These are phyloP conservation scores for Zasmidium citrigriseum DNA, from an alignment of 2,329 filamentous ascomycete species.

Conservation along the genomic window DNA sequence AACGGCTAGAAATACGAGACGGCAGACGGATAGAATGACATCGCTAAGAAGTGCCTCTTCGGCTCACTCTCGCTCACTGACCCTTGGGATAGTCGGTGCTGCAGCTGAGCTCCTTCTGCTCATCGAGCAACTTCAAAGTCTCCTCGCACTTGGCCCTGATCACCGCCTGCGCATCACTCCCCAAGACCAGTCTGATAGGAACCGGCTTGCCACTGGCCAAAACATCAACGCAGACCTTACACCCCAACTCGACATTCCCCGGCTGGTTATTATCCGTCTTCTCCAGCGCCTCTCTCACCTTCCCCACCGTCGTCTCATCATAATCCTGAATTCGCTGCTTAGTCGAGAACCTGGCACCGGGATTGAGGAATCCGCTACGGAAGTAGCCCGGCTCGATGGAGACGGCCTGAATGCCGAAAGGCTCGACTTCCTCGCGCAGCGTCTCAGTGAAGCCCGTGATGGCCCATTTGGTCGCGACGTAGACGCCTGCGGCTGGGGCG, in stretches of 20 bases:
- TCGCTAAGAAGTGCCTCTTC: no score
- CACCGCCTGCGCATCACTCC: slow-evolving; percentile 44
- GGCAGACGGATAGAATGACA: no score
- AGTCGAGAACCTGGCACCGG: slow-evolving; percentile 16
- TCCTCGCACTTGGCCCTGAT: slow-evolving; percentile 47
- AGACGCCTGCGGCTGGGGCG: slow-evolving; percentile 38
- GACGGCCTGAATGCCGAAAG: slow-evolving; percentile 44
- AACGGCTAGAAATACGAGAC: no score
- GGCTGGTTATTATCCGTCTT: slow-evolving; percentile 51
- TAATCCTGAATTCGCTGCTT: slow-evolving; percentile 30
- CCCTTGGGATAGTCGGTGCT: slow-evolving; percentile 18
- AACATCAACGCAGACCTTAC: slow-evolving; percentile 56
- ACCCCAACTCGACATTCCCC: slow-evolving; percentile 58
- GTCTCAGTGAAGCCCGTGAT: slow-evolving; percentile 49
- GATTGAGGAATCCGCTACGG: slow-evolving; percentile 52
- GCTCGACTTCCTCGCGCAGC: slow-evolving; percentile 45
- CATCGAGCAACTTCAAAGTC: slow-evolving; percentile 48
- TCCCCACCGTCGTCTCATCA: slow-evolving; percentile 37
- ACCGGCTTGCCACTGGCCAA: slow-evolving; percentile 55
- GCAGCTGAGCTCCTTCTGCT: slow-evolving; percentile 51
- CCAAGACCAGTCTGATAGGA: slow-evolving; percentile 57
- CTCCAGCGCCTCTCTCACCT: slow-evolving; percentile 36
- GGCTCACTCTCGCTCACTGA: not conserved
- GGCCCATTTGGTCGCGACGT: slow-evolving; percentile 51
- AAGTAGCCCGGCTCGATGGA: slow-evolving; percentile 57